Evolutionary conservation across 2,329 filamentous ascomycete genomes (phyloP), one percentile per base, ranked within the genome.

Genomic region (Cladophialophora psammophila): DNA sequence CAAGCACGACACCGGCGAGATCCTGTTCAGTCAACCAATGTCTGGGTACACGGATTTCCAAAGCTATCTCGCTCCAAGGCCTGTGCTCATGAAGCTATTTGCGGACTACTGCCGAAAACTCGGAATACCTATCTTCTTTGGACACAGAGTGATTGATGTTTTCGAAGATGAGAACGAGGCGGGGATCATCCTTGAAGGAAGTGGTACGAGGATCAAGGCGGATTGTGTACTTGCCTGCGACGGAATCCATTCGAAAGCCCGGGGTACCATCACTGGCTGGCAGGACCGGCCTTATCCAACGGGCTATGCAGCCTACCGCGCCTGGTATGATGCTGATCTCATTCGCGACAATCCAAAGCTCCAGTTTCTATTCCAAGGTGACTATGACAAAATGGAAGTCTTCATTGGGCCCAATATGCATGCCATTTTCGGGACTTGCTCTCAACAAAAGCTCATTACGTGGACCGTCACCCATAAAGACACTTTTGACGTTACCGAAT

Each of bases 61-160:
- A 34, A 36, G 57, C 9, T 60, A 60, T 4, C 35, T 36, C 7
- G 35, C 35, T 12, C 35, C 35, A 8, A 7, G 35, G 10, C 35
- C 35, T 36, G 86, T 88, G 75, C 77, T 88, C 63, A 86, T 88
- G 67, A 79, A 84, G 61, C 81, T 88, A 15, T 80, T 88, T 2
- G 88, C 86, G 63, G 82, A 86, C 42, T 84, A 88, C 70, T 86
- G 85, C 0, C 80, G 78, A 42, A 71, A 69, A 40, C 67, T 72
- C 26, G 74, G 75, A 9, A 72, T 77, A 2, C 73, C 76, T 36
- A 73, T 77, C 55, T 60, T 71, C 26, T 63, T 76, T 36, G 74
- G 74, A n/a, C 72, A 74, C 58, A 68, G 73, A 40, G 72, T 75
- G 12, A 69, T 70, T 10, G 72, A 73, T 34, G 76, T 75, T 65